Conservation (phyloP, 2,329 filamentous ascomycete genomes). For the Zopfia rhizophila region DNA sequence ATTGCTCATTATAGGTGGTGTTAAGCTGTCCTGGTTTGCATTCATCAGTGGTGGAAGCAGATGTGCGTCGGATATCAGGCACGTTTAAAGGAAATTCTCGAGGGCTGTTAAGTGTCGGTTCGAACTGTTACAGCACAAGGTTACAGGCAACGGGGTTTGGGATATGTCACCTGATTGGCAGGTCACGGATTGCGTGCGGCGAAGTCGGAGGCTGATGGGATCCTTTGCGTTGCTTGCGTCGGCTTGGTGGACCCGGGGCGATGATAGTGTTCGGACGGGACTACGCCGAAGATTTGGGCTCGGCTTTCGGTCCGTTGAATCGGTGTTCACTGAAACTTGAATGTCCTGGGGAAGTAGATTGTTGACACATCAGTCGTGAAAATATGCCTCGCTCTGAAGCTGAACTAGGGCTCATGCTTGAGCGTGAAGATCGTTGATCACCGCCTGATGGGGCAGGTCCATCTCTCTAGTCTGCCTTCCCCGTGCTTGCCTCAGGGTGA, state of each 20-base stretch:
- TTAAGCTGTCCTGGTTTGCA: too few relatives aligned
- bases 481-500: conserved; percentile 1
- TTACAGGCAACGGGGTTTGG: too few relatives aligned
- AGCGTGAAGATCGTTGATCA: not conserved
- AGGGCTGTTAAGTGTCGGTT: too few relatives aligned
- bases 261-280: not conserved
- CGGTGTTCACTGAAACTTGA: conserved; percentile 10
- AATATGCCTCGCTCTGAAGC: conserved; percentile 16
- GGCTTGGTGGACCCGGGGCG: not conserved
- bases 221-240: conserved; percentile 16
- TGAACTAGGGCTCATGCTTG: conserved; percentile 15
- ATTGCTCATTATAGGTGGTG: too few relatives aligned
- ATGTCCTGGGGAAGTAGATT: conserved; percentile 11
- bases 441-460: not conserved
- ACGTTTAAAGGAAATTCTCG: too few relatives aligned
- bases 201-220: conserved; percentile 18
- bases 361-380: conserved; percentile 25
- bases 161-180: too few relatives aligned
- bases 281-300: conserved; percentile 10
- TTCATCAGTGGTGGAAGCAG: too few relatives aligned
- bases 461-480: conserved; percentile 8
- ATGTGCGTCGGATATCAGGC: too few relatives aligned
- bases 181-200: conserved; percentile 3
- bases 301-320: not conserved
- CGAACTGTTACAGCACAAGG: too few relatives aligned